These are phyloP conservation scores for Choanephora cucurbitarum DNA, from an alignment of 371 early-diverging fungal species.

Conservation along the genomic window DNA sequence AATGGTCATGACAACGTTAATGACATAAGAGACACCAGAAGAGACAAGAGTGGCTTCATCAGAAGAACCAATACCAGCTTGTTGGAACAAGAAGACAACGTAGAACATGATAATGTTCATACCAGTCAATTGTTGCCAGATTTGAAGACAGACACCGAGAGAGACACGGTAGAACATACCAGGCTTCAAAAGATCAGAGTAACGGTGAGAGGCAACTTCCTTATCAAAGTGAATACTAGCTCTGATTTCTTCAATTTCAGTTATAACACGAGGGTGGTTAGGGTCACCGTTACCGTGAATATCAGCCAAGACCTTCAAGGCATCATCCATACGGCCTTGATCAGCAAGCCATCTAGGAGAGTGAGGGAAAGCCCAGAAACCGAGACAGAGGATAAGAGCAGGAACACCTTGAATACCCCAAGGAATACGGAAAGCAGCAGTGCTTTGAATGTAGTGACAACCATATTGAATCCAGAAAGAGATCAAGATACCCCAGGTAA, in stretches of 20 bases:
- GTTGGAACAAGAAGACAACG: conserved; percentile 43
- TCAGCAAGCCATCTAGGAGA: conserved; percentile 57
- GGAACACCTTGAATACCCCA: conserved; percentile 85
- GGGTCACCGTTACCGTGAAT: conserved; percentile 45
- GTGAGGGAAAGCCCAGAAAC: conserved; percentile 55
- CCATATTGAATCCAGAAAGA: conserved; percentile 37
- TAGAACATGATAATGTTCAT: conserved; percentile 66
- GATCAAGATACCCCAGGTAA: conserved; percentile 66
- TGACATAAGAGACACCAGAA: conserved; percentile 42
- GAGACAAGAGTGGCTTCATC: conserved; percentile 38
- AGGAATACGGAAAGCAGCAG: conserved; percentile 77
- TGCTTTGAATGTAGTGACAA: conserved; percentile 12
- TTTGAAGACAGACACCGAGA: conserved; percentile 74
- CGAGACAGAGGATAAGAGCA: conserved; percentile 63
- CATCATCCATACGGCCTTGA: conserved; percentile 57
- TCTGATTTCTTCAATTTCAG: conserved; percentile 72
- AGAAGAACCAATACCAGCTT: conserved; percentile 45
- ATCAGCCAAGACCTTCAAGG: conserved; percentile 50
- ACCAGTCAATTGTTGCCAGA: conserved; percentile 76
- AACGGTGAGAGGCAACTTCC: conserved; percentile 52
- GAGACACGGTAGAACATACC: conserved; percentile 65
- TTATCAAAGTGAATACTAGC: conserved; percentile 71
- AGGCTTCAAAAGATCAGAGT: conserved; percentile 21
- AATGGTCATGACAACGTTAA: conserved; percentile 62
- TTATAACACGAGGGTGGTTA: conserved; percentile 39